Conservation (phyloP, 2,329 filamentous ascomycete genomes). For the Orbilia quercus region DNA sequence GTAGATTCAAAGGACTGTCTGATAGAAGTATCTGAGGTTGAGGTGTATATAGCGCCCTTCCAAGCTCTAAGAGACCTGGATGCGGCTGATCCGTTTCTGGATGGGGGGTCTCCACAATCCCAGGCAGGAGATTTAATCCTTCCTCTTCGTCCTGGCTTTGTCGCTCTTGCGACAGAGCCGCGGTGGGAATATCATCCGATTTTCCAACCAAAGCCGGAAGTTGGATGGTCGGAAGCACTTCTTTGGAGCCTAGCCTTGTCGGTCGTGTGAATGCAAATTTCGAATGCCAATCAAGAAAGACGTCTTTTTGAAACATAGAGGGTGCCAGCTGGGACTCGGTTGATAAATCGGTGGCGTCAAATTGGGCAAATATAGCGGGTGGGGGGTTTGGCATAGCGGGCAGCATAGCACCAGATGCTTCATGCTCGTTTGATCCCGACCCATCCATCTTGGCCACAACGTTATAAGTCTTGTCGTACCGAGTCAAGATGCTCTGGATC, state of each 20-base stretch:
- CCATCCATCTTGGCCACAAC: conserved; percentile 30
- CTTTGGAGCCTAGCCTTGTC: conserved; percentile 41
- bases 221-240: conserved; percentile 44
- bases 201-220: conserved; percentile 20
- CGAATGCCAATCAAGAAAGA: conserved; percentile 54
- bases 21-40: conserved; percentile 26
- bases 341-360: conserved; percentile 1
- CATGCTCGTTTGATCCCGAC: conserved; percentile 23
- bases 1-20: conserved; percentile 49
- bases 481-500: conserved; percentile 24
- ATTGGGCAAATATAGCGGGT: conserved; percentile 12
- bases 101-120: conserved; percentile 35
- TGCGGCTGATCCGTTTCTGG: conserved; percentile 46
- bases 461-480: conserved; percentile 31
- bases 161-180: conserved; percentile 48
- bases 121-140: conserved; percentile 23
- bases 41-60: conserved; percentile 44
- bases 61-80: conserved; percentile 42
- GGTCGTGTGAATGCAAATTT: conserved; percentile 52
- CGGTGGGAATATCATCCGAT: conserved; percentile 29
- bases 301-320: conserved; percentile 46
- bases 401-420: conserved; percentile 22
- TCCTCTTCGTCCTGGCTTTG: conserved; percentile 19
- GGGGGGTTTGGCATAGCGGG: conserved; percentile 35
- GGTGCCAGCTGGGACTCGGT: neutral